phyloP scores from a whole-genome alignment of 2,329 filamentous ascomycete genomes.

The Calycina herbarum region DNA sequence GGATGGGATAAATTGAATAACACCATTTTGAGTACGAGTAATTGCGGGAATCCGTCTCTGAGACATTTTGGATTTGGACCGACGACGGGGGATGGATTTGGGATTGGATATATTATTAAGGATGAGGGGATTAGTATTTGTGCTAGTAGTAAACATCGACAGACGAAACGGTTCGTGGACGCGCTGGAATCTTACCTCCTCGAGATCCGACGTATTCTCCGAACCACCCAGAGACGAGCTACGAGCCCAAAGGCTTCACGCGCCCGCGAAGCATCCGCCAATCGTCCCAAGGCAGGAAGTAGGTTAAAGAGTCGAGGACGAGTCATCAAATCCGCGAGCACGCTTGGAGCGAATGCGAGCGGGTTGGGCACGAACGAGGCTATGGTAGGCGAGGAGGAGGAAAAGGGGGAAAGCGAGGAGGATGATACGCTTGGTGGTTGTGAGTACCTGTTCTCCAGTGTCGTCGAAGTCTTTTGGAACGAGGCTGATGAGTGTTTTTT shows the following conservation, averaged over 20 bases:
- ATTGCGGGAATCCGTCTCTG: constrained; percentile 93
- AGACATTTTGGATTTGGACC: constrained; percentile 97
- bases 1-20: constrained; percentile 97
- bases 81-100: constrained; percentile 90
- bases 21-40: constrained; percentile 94
- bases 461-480: constrained; percentile 17
- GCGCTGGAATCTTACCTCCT: constrained; percentile 87
- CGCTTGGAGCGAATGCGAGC: neutral
- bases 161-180: constrained; percentile 88
- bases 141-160: constrained; percentile 87
- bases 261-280: constrained; percentile 57
- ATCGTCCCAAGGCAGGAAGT: constrained; percentile 34
- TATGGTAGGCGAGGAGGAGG: constrained; percentile 56
- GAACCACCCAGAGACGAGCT: constrained; percentile 62
- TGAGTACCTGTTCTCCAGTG: constrained; percentile 55
- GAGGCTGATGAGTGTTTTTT: constrained; percentile 19
- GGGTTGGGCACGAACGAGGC: constrained; percentile 28
- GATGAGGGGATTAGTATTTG: constrained; percentile 89
- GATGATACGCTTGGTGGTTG: constrained; percentile 91
- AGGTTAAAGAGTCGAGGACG: constrained; percentile 72
- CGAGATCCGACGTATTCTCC: constrained; percentile 82
- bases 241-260: constrained; percentile 52
- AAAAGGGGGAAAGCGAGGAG: constrained; percentile 66
- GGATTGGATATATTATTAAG: constrained; percentile 99
- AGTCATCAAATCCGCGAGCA: constrained; percentile 59